These are phyloP conservation scores for Cryptosporidium baileyi DNA, from an alignment of 169 alveolate genomes.

Conservation along the genomic window DNA sequence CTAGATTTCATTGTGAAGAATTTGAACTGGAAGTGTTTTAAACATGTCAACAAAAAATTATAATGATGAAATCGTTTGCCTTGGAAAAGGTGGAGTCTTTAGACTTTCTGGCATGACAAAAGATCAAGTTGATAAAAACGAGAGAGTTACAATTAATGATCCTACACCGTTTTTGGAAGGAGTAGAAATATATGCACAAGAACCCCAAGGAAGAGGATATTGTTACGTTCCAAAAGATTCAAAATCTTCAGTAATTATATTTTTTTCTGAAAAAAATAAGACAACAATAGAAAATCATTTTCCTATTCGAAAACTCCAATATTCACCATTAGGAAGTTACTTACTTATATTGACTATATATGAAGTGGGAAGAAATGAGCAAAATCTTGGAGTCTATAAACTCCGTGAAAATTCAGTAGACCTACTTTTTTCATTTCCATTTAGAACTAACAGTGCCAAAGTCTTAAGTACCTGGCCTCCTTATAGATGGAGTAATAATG, in stretches of 20 bases:
- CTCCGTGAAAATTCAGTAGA: background rate
- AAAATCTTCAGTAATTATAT: conserved; percentile 14
- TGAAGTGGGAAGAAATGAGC: conserved; percentile 28
- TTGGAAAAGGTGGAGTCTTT: conserved; percentile 56
- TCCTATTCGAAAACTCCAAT: conserved; percentile 30
- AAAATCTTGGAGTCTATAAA: conserved; percentile 25
- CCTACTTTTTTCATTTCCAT: conserved; percentile 39
- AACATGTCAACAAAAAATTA: no score
- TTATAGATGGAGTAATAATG: conserved; percentile 66
- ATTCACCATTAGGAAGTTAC: conserved; percentile 65
- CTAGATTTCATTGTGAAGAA: no score
- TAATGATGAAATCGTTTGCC: conserved; percentile 41
- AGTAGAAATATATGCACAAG: conserved; percentile 66
- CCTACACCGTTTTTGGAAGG: conserved; percentile 40
- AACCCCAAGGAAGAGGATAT: conserved; percentile 62
- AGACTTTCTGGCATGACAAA: conserved; percentile 18
- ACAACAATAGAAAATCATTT: background rate
- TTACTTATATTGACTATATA: conserved; percentile 22
- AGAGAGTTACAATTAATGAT: background rate
- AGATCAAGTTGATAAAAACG: background rate
- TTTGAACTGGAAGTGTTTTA: background rate
- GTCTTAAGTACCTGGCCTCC: conserved; percentile 69
- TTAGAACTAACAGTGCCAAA: conserved; percentile 59
- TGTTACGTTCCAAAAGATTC: conserved; percentile 47
- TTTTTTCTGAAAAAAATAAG: background rate